phyloP scores from a whole-genome alignment of 139 green algal genomes.

The Trebouxia sp. region DNA sequence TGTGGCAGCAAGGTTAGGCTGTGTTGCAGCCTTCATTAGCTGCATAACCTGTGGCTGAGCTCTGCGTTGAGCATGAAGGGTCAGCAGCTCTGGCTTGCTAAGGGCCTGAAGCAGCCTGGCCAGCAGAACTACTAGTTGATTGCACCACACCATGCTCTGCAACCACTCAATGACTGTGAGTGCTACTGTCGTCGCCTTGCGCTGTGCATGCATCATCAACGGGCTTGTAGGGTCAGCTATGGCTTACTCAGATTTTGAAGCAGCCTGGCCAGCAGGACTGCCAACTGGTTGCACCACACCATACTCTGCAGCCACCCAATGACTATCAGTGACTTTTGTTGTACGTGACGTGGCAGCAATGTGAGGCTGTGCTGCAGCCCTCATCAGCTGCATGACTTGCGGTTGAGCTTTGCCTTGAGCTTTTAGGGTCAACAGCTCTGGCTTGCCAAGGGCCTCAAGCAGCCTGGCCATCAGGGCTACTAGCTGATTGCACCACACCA shows the following conservation, averaged over 20 bases:
- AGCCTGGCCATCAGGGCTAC: conserved; percentile 33
- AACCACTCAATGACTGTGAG: background rate
- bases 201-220: no score
- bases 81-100: background rate
- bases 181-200: no score
- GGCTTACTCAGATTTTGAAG: no score
- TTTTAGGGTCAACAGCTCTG: background rate
- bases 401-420: background rate
- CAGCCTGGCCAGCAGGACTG: no score
- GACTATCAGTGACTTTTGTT: no score
- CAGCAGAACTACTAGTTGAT: conserved; percentile 46
- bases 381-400: background rate
- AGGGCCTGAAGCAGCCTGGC: conserved; percentile 36
- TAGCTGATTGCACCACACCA: conserved; percentile 62
- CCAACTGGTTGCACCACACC: no score
- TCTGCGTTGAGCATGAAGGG: background rate
- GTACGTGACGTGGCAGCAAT: background rate
- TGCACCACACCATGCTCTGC: conserved; percentile 52
- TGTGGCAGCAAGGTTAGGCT: background rate
- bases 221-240: no score
- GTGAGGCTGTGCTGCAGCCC: background rate
- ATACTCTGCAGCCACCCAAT: conserved; percentile 9
- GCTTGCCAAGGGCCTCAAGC: conserved; percentile 37
- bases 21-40: background rate
- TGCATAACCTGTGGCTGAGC: background rate